Evolutionary conservation across 192 early-diverging fungal genomes (phyloP).

Genomic region (Coemansia sp.): DNA sequence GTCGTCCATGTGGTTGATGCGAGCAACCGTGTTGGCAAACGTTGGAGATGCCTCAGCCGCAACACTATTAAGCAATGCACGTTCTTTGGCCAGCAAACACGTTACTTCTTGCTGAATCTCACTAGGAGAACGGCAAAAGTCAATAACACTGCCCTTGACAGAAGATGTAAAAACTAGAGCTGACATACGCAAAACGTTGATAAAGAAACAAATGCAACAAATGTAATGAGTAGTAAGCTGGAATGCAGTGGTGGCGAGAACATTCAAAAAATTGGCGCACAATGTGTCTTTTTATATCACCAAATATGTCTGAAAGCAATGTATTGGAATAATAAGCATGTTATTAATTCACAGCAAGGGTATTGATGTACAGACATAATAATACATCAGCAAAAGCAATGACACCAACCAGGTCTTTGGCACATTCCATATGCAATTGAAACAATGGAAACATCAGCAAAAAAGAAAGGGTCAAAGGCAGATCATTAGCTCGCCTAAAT

Average conservation of each 20-base stretch:
- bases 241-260: too few relatives aligned
- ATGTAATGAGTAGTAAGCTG: too few relatives aligned
- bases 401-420: not conserved
- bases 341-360: not conserved
- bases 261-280: too few relatives aligned
- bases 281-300: too few relatives aligned
- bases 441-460: not conserved
- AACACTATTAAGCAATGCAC: constrained; percentile 1
- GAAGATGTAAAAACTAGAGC: not conserved
- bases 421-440: not conserved
- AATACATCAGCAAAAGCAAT: not conserved
- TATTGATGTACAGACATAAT: not conserved
- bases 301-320: not conserved
- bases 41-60: not conserved
- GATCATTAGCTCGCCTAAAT: not conserved
- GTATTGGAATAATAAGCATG: not conserved
- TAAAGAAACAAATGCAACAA: too few relatives aligned
- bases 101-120: not conserved
- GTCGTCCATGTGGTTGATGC: not conserved
- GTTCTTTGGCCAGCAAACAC: not conserved
- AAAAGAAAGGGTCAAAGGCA: not conserved
- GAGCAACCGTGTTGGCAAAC: constrained; percentile 8
- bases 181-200: not conserved
- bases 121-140: not conserved
- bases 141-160: not conserved